Evolutionary conservation across 805 yeast genomes (phyloP), one percentile per base, ranked within the genome.

Genomic region (Metschnikowia reukaufii): DNA sequence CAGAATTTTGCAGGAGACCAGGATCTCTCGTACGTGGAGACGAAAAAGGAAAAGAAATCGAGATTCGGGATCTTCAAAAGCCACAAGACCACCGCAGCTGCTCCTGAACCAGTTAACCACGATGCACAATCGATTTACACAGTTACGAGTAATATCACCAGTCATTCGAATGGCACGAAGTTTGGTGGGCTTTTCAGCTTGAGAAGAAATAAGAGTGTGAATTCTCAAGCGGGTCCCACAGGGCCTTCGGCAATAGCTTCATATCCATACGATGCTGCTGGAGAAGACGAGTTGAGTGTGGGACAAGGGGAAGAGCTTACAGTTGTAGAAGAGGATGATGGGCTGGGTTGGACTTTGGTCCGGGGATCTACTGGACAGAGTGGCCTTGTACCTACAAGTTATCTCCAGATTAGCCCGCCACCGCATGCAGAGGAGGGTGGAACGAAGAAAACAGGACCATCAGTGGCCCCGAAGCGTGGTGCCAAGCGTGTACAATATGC

Each of bases 301-400:
- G 44, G 59, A 5, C 76, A 79, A 0, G 90, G 91, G 9, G 95
- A 86, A 25, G 58, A 63, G 1, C 66, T 91, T 34, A 68, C 68
- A 4, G 75, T 92, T 4, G 45, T 83, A 0, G 82, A 79, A 41
- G 68, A 70, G 1, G 98, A 94, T 62, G 91, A 88, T 52, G 97
- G 97, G 0, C 82, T 88, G 15, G 99, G 99, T 0, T 92, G 99
- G 99, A 86, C 96, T 1, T 67, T 70, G 55, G 81, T 90, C 15
- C 39, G 52, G 18, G 56, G 56, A n/a, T 33, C 47, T 6, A 71
- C 73, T 4, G 81, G 80, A 0, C 63, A 64, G 8, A 69, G 68
- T 35, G 99, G 99, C 0, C 72, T 91, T 33, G 97, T 91, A 4
- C 99, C 99, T 2, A 82, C 95, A 0, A 68, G 86, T 0, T 92